Percentiles rank a stretch among this genome's conserved stretches.
Evolutionary conservation across 2,329 filamentous ascomycete species (phyloP).

Genomic region (Claviceps quebecensis): DNA sequence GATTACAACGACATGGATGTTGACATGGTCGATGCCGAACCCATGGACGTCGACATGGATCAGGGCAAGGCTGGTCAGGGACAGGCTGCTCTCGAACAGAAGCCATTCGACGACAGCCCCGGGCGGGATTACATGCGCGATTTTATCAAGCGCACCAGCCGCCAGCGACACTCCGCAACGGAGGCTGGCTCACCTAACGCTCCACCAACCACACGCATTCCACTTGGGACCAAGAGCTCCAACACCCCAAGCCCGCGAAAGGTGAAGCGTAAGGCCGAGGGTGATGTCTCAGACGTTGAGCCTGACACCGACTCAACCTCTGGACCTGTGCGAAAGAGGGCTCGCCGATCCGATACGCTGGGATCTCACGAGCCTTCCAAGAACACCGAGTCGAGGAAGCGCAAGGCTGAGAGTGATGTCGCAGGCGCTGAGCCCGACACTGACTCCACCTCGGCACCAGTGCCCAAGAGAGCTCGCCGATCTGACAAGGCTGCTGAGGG

Average conservation of each 20-base stretch:
- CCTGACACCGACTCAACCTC: conserved; percentile 11
- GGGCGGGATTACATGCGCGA: conserved; percentile 21
- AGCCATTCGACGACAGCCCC: conserved; percentile 17
- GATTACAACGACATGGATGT: neutral
- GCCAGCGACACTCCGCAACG: conserved; percentile 15
- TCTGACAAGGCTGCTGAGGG: conserved; percentile 1
- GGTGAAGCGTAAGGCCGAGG: conserved; percentile 19
- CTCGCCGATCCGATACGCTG: conserved; percentile 6
- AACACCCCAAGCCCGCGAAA: conserved; percentile 21
- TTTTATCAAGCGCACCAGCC: conserved; percentile 22
- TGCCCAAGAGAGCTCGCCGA: conserved; percentile 13
- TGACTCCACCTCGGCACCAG: conserved; percentile 11
- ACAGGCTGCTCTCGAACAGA: neutral
- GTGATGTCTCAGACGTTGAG: conserved; percentile 8
- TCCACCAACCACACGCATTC: conserved; percentile 13
- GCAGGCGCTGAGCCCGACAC: conserved; percentile 10
- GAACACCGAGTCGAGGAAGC: too few species aligned
- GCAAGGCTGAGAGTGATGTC: conserved; percentile 1
- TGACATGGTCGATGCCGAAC: too few species aligned
- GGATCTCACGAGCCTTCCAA: too few species aligned
- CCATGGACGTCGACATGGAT: neutral
- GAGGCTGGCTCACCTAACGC: conserved; percentile 19
- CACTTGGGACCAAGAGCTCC: conserved; percentile 21
- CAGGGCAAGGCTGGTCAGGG: neutral
- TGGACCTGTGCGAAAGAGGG: conserved; percentile 13